Evolutionary conservation across 768 basidiomycete genomes (phyloP), one percentile per base, ranked within the genome.

Genomic region (Polyporus arcularius): DNA sequence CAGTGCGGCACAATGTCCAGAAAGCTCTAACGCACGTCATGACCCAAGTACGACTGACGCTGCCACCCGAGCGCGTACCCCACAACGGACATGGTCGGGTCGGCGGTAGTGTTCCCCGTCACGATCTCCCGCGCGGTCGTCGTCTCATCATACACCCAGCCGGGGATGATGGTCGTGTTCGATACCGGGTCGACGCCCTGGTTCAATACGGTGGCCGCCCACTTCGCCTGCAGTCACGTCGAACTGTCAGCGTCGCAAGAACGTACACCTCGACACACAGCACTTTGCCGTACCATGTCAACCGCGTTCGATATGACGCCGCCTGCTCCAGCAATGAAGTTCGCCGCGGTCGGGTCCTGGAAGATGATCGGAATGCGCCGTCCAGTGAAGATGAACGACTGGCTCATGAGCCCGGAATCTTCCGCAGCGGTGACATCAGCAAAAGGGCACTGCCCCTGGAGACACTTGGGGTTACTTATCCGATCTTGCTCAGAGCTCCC

Each of bases 61-160:
- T n/a, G 38, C 80, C 80, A 82, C 4, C 81, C 81, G 66, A 79
- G 63, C 2, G 77, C 79, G 62, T 81, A 82, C 6, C 71, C 76
- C 1, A 42, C 14, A 40, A 78, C 63, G 0, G 79, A 77, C 0
- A 63, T n/a, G 6, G 65, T 64, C 1, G 66, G 53, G 0, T 4
- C 42, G 7, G 18, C 11, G 1, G 67, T 35, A 3, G 35, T 57
- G 14, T 65, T 63, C 1, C 64, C 63, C 18, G 51, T 46, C 15
- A 57, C 6, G 39, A 81, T 58, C 0, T 72, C 56, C 45, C 73
- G 73, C 4, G 75, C 71, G 5, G 72, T 66, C 0, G 78, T 76
- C 2, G 67, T 65, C 41, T 70, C 72, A 4, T 65, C 62, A 49
- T 76, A 70, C 6, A 71, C 67, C 12, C 65, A 54, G 3, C 46